These are phyloP conservation scores for Microascus cirrosus DNA, from an alignment of 2,329 filamentous ascomycete species.

Conservation along the genomic window DNA sequence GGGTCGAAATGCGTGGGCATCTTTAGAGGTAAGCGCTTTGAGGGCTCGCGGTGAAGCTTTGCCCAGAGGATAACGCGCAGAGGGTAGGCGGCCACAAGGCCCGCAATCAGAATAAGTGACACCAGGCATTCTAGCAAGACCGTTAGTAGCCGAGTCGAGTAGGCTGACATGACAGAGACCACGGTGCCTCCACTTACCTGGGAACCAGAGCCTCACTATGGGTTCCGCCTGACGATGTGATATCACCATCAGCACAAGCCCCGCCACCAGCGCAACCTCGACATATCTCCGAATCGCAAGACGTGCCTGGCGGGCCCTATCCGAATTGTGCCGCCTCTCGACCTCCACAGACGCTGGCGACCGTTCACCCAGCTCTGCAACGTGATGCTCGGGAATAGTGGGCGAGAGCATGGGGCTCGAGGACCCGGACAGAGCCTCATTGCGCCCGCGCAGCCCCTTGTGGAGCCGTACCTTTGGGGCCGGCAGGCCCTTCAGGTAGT, in stretches of 20 bases:
- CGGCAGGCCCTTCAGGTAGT: conserved; percentile 74
- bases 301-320: conserved; percentile 27
- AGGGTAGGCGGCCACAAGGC: conserved; percentile 44
- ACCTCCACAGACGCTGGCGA: conserved; percentile 7
- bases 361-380: conserved; percentile 12
- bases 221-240: conserved; percentile 33
- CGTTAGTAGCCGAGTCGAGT: neutral
- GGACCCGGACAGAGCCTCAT: conserved; percentile 40
- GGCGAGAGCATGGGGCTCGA: conserved; percentile 46
- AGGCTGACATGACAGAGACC: conserved; percentile 1
- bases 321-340: conserved; percentile 9
- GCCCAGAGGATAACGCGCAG: conserved; percentile 43
- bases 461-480: conserved; percentile 61
- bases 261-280: conserved; percentile 39
- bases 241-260: conserved; percentile 35
- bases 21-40: conserved; percentile 27
- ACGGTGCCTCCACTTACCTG: conserved; percentile 24
- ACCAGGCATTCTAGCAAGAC: conserved; percentile 26
- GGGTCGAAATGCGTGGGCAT: conserved; percentile 79
- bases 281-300: conserved; percentile 39
- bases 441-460: conserved; percentile 63
- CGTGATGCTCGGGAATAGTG: conserved; percentile 29
- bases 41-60: conserved; percentile 25
- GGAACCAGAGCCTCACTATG: conserved; percentile 32
- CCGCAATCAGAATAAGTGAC: conserved; percentile 21